Percentiles rank a stretch among this genome's conserved stretches.
Conservation (phyloP, 192 early-diverging fungal species). For the Umbelopsis isabellina region DNA sequence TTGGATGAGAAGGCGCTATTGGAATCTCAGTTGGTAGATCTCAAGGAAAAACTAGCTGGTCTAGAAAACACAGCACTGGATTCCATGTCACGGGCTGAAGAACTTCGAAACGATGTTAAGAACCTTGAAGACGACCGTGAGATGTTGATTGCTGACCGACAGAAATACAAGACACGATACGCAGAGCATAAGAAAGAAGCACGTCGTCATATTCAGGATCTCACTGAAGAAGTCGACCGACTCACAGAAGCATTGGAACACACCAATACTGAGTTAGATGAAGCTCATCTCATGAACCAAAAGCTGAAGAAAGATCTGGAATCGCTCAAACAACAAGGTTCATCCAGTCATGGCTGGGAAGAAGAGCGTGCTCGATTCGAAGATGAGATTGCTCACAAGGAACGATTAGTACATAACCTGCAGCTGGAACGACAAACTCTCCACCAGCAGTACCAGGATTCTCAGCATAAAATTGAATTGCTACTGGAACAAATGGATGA, state of each 20-base stretch:
- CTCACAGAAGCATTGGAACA: constrained; percentile 16
- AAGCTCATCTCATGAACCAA: constrained; percentile 14
- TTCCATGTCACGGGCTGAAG: constrained; percentile 22
- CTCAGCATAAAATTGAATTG: constrained; percentile 24
- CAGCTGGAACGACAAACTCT: constrained; percentile 1
- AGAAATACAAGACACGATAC: constrained; percentile 14
- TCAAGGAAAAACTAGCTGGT: constrained; percentile 25
- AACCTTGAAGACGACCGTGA: constrained; percentile 13
- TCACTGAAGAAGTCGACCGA: constrained; percentile 16
- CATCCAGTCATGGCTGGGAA: neutral
- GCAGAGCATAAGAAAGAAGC: constrained; percentile 21
- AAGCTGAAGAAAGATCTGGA: constrained; percentile 22
- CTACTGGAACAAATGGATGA: constrained; percentile 23
- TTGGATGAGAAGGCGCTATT: constrained; percentile 4
- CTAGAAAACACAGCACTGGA: constrained; percentile 28
- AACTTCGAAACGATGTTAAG: constrained; percentile 8
- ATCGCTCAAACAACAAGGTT: neutral
- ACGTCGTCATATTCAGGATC: constrained; percentile 16
- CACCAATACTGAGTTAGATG: constrained; percentile 21
- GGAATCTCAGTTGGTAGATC: constrained; percentile 22
- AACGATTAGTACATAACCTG: neutral
- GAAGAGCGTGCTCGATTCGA: neutral
- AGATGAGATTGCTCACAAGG: constrained; percentile 6
- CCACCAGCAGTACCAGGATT: constrained; percentile 18
- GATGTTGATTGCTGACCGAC: constrained; percentile 10